Evolutionary conservation across 2,329 filamentous ascomycete genomes (phyloP).

Genomic region (Cordyceps fumosorosea): DNA sequence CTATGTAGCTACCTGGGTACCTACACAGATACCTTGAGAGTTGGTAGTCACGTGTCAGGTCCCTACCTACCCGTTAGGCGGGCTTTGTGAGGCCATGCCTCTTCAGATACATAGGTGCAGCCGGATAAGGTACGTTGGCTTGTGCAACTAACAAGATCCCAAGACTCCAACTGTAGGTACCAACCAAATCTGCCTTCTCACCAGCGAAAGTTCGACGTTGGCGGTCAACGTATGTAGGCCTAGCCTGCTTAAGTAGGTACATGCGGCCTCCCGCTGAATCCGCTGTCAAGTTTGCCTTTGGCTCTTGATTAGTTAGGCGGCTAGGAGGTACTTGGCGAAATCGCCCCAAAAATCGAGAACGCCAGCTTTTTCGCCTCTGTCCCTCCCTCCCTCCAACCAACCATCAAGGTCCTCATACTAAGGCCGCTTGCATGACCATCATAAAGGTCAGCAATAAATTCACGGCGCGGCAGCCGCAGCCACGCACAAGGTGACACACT

Average conservation of each 20-base stretch:
- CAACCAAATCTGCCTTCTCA: too few species aligned
- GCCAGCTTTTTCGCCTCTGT: background rate
- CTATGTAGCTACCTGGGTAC: too few species aligned
- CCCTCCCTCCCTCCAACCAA: background rate
- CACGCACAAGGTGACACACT: background rate
- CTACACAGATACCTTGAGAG: background rate
- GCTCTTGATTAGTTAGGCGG: background rate
- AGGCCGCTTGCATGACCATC: conserved; percentile 1
- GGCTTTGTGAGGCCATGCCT: too few species aligned
- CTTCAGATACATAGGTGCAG: too few species aligned
- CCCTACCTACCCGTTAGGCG: too few species aligned
- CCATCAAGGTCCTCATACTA: conserved; percentile 9
- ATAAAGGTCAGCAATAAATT: background rate
- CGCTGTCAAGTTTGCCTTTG: background rate
- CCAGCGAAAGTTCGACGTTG: too few species aligned
- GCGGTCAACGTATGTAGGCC: too few species aligned
- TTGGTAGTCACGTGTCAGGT: too few species aligned
- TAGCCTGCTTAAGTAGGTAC: background rate
- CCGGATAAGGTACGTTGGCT: too few species aligned
- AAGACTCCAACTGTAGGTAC: too few species aligned
- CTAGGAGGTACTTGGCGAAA: background rate
- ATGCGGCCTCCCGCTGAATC: background rate
- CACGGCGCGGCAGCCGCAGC: background rate
- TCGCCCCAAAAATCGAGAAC: background rate
- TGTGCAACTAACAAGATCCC: too few species aligned